Percentiles rank a stretch among this genome's conserved stretches.
These are phyloP conservation scores for Phytopythium litorale DNA, from an alignment of 352 stramenopile species.

Conservation along the genomic window DNA sequence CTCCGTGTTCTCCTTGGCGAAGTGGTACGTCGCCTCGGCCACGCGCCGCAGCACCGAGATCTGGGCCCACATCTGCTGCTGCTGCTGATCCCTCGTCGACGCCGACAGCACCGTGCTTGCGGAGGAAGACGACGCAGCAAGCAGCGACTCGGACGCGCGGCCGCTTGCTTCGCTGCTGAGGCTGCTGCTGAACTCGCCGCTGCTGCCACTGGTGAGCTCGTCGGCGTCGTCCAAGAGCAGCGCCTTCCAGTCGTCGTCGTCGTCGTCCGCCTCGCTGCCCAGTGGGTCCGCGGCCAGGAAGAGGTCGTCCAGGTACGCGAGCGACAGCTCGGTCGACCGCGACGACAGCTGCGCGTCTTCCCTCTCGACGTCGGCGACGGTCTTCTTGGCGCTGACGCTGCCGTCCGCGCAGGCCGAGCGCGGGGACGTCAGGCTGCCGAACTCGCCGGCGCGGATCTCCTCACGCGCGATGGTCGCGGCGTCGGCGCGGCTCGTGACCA, in stretches of 20 bases:
- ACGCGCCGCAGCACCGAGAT: conserved; percentile 22
- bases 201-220: conserved; percentile 4
- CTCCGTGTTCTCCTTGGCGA: conserved; percentile 20
- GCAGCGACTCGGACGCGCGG: not conserved
- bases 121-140: not conserved
- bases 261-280: conserved; percentile 6
- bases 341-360: not conserved
- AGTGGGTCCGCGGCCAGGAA: conserved; percentile 7
- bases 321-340: conserved; percentile 3
- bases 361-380: not conserved
- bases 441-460: conserved; percentile 31
- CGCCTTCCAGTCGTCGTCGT: conserved; percentile 5
- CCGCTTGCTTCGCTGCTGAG: not conserved
- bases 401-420: conserved; percentile 9
- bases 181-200: conserved; percentile 2
- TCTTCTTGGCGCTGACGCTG: not conserved
- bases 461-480: conserved; percentile 20
- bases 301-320: conserved; percentile 4
- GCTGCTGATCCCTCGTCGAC: not conserved
- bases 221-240: conserved; percentile 11
- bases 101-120: not conserved
- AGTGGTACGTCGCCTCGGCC: conserved; percentile 23
- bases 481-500: conserved; percentile 16
- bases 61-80: conserved; percentile 14
- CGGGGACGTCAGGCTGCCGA: conserved; percentile 18